phyloP scores from a whole-genome alignment of 768 basidiomycete species.

The Boletus rubroflammeus region DNA sequence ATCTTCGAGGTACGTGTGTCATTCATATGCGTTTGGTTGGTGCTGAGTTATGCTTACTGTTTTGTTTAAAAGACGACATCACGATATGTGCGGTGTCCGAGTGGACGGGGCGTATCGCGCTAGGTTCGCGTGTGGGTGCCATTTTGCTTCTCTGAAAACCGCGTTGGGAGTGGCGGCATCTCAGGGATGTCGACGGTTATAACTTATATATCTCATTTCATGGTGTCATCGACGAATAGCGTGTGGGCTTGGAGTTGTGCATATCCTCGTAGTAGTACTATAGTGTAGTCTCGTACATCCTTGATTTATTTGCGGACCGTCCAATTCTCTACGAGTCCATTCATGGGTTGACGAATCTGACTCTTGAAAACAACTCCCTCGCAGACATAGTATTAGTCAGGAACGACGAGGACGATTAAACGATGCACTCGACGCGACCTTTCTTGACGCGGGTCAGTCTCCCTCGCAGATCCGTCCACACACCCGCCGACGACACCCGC shows the following conservation, averaged over 20 bases:
- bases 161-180: neutral
- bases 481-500: constrained; percentile 14
- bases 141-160: constrained; percentile 18
- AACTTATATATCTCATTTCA: neutral
- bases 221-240: neutral
- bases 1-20: constrained; percentile 27
- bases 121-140: constrained; percentile 40
- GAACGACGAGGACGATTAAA: neutral
- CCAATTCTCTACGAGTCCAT: no score
- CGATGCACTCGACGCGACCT: neutral
- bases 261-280: neutral
- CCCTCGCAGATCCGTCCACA: constrained; percentile 4
- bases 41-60: neutral
- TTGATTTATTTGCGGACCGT: neutral
- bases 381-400: neutral
- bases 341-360: no score
- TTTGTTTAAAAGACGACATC: constrained; percentile 38
- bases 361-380: no score
- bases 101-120: constrained; percentile 39
- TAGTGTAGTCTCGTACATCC: neutral
- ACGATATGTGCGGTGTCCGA: constrained; percentile 46
- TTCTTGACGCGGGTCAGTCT: neutral
- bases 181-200: neutral
- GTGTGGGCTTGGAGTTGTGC: neutral
- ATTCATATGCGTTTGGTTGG: neutral